Conservation (phyloP, 2,329 filamentous ascomycete genomes). For the Stemphylium lycopersici region DNA sequence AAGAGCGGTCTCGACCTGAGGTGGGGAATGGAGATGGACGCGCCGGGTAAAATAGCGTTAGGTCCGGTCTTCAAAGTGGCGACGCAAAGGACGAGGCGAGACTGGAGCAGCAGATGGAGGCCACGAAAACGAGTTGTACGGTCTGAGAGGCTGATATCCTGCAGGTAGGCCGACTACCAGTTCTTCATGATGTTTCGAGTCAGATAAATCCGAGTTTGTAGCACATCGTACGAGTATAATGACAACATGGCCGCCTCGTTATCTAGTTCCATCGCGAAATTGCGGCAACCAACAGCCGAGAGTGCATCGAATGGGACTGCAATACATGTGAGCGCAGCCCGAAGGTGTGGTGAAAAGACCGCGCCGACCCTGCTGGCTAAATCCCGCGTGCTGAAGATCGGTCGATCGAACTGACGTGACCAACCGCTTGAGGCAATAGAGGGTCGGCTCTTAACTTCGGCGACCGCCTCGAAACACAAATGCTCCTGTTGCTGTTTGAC, state of each 20-base stretch:
- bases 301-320: not conserved
- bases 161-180: not conserved
- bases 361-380: conserved; percentile 1
- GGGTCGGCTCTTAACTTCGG: not conserved
- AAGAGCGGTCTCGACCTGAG: conserved; percentile 46
- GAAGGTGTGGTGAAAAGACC: not conserved
- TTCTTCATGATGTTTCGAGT: not conserved
- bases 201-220: no score
- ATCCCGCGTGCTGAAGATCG: conserved; percentile 1
- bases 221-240: not conserved
- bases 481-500: not conserved
- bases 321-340: not conserved
- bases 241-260: not conserved
- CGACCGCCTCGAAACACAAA: not conserved
- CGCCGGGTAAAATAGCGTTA: not conserved
- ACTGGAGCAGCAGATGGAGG: not conserved
- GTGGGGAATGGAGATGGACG: conserved; percentile 10
- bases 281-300: not conserved
- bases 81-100: no score
- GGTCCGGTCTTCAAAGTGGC: no score
- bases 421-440: conserved; percentile 1
- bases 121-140: not conserved
- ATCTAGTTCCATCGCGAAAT: not conserved
- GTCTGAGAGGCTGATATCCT: not conserved
- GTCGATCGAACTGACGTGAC: conserved; percentile 3